phyloP scores from a whole-genome alignment of 805 yeast species.

The Sugiyamaella floridensis region DNA sequence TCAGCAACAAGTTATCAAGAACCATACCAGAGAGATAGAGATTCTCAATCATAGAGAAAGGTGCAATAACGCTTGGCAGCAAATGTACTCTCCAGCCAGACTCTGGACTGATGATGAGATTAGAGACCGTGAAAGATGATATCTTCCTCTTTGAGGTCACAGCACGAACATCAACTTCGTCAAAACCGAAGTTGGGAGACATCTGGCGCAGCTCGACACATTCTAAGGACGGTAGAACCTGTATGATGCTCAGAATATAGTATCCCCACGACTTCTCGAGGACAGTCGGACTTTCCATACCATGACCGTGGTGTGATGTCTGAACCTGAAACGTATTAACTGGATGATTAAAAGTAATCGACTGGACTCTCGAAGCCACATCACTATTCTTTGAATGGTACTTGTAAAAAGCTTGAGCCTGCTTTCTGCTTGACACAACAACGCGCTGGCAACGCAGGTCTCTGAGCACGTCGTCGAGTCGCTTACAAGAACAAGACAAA shows the following conservation, averaged over 20 bases:
- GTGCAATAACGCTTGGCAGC: background rate
- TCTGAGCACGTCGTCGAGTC: background rate
- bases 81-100: background rate
- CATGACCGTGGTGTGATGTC: background rate
- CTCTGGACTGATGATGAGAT: background rate
- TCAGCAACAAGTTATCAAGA: background rate
- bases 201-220: slow-evolving; percentile 7
- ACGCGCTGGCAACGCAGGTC: background rate
- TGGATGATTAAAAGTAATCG: slow-evolving; percentile 6
- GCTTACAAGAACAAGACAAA: background rate
- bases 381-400: background rate
- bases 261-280: slow-evolving; percentile 8
- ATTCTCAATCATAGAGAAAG: background rate
- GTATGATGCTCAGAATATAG: slow-evolving; percentile 6
- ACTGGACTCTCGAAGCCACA: background rate
- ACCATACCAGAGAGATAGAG: background rate
- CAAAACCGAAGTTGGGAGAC: slow-evolving; percentile 10
- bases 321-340: background rate
- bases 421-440: background rate
- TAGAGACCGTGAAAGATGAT: background rate
- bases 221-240: slow-evolving; percentile 10
- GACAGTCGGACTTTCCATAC: background rate
- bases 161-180: background rate
- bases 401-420: slow-evolving; percentile 10
- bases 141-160: background rate